phyloP scores from a whole-genome alignment of 2,329 filamentous ascomycete genomes.

The Neopestalotiopsis sp. region DNA sequence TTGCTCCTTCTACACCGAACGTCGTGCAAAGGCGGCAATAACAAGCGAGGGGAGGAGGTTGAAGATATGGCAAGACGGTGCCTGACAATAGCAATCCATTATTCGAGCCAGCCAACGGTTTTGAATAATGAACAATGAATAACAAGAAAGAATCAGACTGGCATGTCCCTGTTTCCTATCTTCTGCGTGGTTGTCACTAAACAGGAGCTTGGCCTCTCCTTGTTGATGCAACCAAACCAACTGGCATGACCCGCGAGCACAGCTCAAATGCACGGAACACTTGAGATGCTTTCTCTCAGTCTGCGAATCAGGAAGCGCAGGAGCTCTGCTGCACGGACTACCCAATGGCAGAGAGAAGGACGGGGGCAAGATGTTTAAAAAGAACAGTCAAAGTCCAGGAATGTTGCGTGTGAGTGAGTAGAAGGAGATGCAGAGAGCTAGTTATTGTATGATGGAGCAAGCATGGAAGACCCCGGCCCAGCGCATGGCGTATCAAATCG shows the following conservation, averaged over 20 bases:
- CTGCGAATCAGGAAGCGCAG: constrained; percentile 21
- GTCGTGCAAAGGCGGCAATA: constrained; percentile 21
- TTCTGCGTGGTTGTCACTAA: constrained; percentile 29
- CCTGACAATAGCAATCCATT: constrained; percentile 32
- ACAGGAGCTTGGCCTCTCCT: constrained; percentile 22
- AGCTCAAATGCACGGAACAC: constrained; percentile 21
- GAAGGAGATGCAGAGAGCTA: constrained; percentile 26
- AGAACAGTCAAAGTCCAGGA: background rate
- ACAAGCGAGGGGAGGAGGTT: constrained; percentile 21
- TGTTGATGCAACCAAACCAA: constrained; percentile 14
- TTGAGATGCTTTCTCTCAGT: constrained; percentile 12
- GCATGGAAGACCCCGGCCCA: constrained; percentile 34
- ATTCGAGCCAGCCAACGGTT: constrained; percentile 25
- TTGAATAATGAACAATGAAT: constrained; percentile 12
- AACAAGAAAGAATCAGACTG: constrained; percentile 16
- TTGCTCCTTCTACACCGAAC: background rate
- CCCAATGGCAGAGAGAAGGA: constrained; percentile 28
- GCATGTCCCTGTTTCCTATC: constrained; percentile 14
- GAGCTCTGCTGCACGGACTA: constrained; percentile 26
- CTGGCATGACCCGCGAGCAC: constrained; percentile 39
- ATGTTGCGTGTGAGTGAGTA: background rate
- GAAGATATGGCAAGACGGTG: constrained; percentile 22
- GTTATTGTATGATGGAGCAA: constrained; percentile 30
- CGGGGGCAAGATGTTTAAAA: constrained; percentile 24
- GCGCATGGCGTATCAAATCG: constrained; percentile 38